Percentiles rank a stretch among this genome's conserved stretches.
Conservation (phyloP, 2,329 filamentous ascomycete genomes). For the Botrytis cinerea region DNA sequence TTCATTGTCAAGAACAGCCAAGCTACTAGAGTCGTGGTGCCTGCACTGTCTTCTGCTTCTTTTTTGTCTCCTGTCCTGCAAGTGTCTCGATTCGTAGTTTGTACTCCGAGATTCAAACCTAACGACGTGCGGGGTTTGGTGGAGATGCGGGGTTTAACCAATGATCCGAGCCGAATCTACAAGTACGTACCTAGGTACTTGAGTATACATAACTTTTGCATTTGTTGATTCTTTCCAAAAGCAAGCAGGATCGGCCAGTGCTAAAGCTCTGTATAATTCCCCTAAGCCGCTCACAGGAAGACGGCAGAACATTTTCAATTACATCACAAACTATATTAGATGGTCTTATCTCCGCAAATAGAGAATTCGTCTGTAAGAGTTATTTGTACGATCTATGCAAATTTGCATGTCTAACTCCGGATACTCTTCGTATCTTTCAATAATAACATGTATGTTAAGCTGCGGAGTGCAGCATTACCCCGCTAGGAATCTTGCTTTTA, state of each 20-base stretch:
- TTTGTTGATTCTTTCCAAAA: conserved; percentile 1
- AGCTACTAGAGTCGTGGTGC: not conserved
- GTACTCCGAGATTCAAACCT: not conserved
- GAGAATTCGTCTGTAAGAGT: not conserved
- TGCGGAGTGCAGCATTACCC: conserved; percentile 10
- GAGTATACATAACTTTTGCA: not conserved
- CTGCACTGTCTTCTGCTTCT: not conserved
- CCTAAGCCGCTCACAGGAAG: too few relatives aligned
- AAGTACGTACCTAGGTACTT: not conserved
- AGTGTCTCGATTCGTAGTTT: conserved; percentile 1
- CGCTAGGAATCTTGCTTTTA: conserved; percentile 15
- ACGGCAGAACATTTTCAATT: not conserved
- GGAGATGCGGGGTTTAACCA: not conserved
- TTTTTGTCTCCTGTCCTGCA: not conserved
- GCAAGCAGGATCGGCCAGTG: not conserved
- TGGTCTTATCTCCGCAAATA: not conserved
- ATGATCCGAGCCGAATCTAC: conserved; percentile 6
- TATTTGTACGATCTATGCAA: not conserved
- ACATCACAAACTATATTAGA: not conserved
- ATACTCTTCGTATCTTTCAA: not conserved
- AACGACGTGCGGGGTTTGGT: conserved; percentile 6
- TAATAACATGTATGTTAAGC: not conserved
- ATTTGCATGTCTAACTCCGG: not conserved
- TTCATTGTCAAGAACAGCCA: not conserved
- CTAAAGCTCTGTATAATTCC: not conserved